Evolutionary conservation across 2,329 filamentous ascomycete species (phyloP), one percentile per base, ranked within the genome.

Genomic region (Arthrobotrys sphaeroides): DNA sequence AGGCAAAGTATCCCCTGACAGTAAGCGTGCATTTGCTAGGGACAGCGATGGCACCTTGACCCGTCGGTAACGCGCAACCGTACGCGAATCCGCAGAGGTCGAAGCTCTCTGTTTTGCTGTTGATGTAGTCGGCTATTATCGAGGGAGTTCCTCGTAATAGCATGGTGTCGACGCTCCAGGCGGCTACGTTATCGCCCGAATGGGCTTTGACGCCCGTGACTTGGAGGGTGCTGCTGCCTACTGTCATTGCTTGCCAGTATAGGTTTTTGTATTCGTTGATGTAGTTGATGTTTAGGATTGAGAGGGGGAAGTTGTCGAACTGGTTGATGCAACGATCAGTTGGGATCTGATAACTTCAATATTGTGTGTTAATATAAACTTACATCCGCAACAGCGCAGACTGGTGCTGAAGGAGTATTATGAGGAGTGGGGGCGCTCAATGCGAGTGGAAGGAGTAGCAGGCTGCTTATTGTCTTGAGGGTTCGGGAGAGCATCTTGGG

Each of bases 41-140:
- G 31, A 51, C 13, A 31, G 45, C 24, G 31, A 61, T 6, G 7
- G 36, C 13, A 28, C 57, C 57, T 12, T 61, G 38, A 9, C 33
- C 10, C 0, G 36, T 47, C 9, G 38, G 57, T 43, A 61, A 12
- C 16, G 57, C 20, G 18, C 57, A 61, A 5, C 36, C 57, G 9
- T 45, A 61, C 33, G 36, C 40, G 40, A 61, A 61, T 13, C 57
- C 42, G 13, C 26, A 47, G 2, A 61, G 38, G 16, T 61, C 57
- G 33, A 61, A 61, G 22, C 22, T 61, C 31, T 61, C 57, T 7
- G 57, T 61, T 12, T 61, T 31, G 57, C 57, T 43, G 16, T 45
- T 28, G 20, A 13, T 20, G 42, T 43, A 45, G 26, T 45, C 57
- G 20, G 57, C 57, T 18, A 61, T 22, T 26, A 61, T 61, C 13